These are phyloP conservation scores for Lachancea waltii DNA, from an alignment of 805 yeast genomes.

Conservation along the genomic window DNA sequence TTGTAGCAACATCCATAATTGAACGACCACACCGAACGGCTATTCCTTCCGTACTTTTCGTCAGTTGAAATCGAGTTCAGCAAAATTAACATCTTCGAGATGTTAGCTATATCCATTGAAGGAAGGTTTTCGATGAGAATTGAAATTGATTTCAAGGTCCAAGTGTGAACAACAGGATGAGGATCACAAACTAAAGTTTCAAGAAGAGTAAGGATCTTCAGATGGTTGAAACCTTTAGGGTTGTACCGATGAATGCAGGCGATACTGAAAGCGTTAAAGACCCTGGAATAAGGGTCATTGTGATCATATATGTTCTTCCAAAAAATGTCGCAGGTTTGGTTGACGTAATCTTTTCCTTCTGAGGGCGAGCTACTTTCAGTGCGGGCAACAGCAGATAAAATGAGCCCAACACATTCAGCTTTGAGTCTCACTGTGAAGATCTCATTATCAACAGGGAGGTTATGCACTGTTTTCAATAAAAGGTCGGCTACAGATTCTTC, in stretches of 20 bases:
- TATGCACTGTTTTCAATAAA: slow-evolving; percentile 45
- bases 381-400: slow-evolving; percentile 33
- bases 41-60: slow-evolving; percentile 46
- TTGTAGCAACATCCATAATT: slow-evolving; percentile 44
- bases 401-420: slow-evolving; percentile 53
- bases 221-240: slow-evolving; percentile 34
- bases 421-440: slow-evolving; percentile 40
- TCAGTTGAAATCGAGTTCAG: slow-evolving; percentile 36
- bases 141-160: slow-evolving; percentile 57
- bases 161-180: slow-evolving; percentile 75
- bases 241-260: slow-evolving; percentile 37
- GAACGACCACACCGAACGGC: slow-evolving; percentile 39
- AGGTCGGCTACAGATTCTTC: slow-evolving; percentile 38
- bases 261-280: slow-evolving; percentile 46
- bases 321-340: slow-evolving; percentile 33
- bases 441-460: slow-evolving; percentile 37
- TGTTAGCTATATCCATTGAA: slow-evolving; percentile 38
- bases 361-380: slow-evolving; percentile 9
- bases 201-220: slow-evolving; percentile 48
- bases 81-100: slow-evolving; percentile 39
- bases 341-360: slow-evolving; percentile 5
- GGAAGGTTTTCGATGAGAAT: slow-evolving; percentile 51
- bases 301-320: slow-evolving; percentile 61
- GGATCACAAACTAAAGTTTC: slow-evolving; percentile 66
- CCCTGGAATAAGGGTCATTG: slow-evolving; percentile 58